Conservation (phyloP, 1,284 basidiomycete genomes). For the Rhodotorula sp. region DNA sequence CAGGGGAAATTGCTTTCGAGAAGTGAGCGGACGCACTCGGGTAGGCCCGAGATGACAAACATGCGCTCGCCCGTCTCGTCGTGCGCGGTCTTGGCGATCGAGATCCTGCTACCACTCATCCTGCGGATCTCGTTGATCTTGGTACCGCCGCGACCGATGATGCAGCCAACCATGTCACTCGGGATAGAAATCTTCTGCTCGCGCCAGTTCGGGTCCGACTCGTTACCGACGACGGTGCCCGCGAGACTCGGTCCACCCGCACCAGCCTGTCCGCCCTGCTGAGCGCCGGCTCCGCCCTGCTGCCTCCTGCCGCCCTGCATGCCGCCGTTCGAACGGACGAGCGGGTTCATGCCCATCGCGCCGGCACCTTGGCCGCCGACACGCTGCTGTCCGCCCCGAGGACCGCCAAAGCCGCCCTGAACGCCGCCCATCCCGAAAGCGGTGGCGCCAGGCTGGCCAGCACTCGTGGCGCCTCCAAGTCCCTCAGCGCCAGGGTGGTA, state of each 20-base stretch:
- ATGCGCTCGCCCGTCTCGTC: constrained; percentile 98
- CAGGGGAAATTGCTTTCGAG: background rate
- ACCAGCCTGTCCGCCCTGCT: background rate
- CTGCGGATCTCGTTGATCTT: constrained; percentile 99
- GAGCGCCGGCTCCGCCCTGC: constrained; percentile 2
- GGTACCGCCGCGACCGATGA: constrained; percentile 82
- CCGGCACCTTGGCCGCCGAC: constrained; percentile 29
- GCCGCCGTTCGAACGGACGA: constrained; percentile 30
- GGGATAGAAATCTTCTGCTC: constrained; percentile 99
- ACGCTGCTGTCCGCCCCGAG: background rate
- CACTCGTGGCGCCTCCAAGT: constrained; percentile 23
- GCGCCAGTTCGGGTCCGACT: constrained; percentile 68
- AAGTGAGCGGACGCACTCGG: constrained; percentile 56
- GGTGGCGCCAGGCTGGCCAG: constrained; percentile 4
- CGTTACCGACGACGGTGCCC: constrained; percentile 54
- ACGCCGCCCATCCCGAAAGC: background rate
- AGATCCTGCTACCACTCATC: constrained; percentile 92
- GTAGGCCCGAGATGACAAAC: constrained; percentile 97
- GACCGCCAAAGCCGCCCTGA: background rate
- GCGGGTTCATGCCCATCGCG: constrained; percentile 32
- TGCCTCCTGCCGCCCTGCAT: background rate
- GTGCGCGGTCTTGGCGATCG: constrained; percentile 96
- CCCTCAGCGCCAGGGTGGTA: constrained; percentile 89
- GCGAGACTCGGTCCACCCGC: constrained; percentile 30
- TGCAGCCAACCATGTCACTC: constrained; percentile 82